Evolutionary conservation across 225 moss, liverwort and hornwort species (phyloP).

Genomic region (Thuidium tamariscinum): DNA sequence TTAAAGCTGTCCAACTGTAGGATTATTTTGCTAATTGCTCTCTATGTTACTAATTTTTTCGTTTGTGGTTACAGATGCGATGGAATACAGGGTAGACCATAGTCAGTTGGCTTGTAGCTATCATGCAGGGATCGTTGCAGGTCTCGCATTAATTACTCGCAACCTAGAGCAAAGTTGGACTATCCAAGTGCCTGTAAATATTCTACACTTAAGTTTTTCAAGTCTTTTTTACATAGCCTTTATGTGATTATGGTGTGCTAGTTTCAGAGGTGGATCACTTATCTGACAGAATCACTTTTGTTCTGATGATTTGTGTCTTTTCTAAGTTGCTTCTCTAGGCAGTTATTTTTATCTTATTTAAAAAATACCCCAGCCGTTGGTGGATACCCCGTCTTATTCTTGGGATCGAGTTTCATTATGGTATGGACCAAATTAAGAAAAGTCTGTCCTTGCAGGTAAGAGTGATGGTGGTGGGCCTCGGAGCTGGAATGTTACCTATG

Average conservation of each 20-base stretch:
- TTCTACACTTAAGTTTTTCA: background rate
- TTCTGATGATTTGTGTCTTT: background rate
- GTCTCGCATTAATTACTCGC: slow-evolving; percentile 60
- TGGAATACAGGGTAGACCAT: slow-evolving; percentile 70
- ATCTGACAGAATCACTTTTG: background rate
- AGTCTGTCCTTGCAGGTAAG: slow-evolving; percentile 30
- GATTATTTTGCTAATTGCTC: background rate
- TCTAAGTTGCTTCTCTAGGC: background rate
- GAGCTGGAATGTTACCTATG: slow-evolving; percentile 92
- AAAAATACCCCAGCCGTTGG: background rate
- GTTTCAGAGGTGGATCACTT: background rate
- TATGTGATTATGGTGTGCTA: background rate
- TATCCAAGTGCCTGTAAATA: slow-evolving; percentile 48
- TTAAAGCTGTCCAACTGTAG: background rate
- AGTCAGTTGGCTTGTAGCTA: slow-evolving; percentile 85
- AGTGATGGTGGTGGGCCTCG: slow-evolving; percentile 88
- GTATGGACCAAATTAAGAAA: background rate
- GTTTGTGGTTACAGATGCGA: slow-evolving; percentile 13
- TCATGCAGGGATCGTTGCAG: slow-evolving; percentile 86
- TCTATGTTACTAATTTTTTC: background rate
- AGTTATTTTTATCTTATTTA: background rate
- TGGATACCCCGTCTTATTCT: background rate
- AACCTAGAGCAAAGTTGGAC: slow-evolving; percentile 61
- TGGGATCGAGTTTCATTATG: background rate
- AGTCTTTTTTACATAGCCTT: background rate